Evolutionary conservation across 176 grass and related monocot genomes (phyloP).

Genomic region (Zea luxurians): DNA sequence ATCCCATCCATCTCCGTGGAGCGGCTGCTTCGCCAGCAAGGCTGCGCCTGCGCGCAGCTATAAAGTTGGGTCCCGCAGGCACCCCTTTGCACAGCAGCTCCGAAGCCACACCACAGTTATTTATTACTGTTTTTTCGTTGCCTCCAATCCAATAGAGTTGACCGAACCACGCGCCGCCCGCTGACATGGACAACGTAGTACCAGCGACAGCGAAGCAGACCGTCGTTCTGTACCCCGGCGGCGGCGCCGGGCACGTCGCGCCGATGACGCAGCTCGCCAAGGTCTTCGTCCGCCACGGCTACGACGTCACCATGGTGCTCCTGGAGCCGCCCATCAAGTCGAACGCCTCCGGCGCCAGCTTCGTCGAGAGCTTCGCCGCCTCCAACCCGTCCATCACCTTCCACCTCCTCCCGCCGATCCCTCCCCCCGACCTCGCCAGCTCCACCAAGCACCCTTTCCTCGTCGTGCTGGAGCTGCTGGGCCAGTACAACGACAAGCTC

Average conservation of each 20-base stretch:
- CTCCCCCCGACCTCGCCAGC: background rate
- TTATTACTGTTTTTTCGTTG: background rate
- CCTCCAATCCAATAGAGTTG: background rate
- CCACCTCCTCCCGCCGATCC: slow-evolving; percentile 36
- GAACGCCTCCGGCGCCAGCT: background rate
- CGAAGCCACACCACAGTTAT: background rate
- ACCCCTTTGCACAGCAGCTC: background rate
- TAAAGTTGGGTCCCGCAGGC: background rate
- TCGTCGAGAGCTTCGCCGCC: slow-evolving; percentile 37
- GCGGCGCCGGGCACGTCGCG: slow-evolving; percentile 23
- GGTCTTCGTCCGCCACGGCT: slow-evolving; percentile 26
- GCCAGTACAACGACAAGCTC: slow-evolving; percentile 27
- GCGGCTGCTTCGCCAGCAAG: background rate
- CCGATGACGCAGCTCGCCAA: slow-evolving; percentile 36
- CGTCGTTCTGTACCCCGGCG: slow-evolving; percentile 16
- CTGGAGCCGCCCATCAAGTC: slow-evolving; percentile 24
- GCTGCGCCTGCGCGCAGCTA: background rate
- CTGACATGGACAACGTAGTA: background rate
- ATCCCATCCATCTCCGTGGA: no score
- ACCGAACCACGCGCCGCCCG: background rate
- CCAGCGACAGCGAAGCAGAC: slow-evolving; percentile 28
- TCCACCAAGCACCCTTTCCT: slow-evolving; percentile 13
- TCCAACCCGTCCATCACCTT: slow-evolving; percentile 49
- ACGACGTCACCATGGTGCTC: slow-evolving; percentile 32
- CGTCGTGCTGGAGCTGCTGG: background rate